Conservation (phyloP, 495 filamentous ascomycete genomes). For the Tuber calosporum region DNA sequence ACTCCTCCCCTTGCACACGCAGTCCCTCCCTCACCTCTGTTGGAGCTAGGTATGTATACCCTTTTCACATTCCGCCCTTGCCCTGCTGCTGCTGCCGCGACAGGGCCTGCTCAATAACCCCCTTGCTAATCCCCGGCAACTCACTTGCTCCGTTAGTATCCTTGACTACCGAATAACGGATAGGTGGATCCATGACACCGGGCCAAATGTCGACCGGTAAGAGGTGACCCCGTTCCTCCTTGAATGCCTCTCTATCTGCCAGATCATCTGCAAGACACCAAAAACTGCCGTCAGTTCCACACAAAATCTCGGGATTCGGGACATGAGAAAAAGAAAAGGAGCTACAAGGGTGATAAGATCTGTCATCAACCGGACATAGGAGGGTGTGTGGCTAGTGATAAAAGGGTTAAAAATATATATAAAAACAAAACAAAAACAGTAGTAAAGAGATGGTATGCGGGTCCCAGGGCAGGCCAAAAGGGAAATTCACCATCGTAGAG, state of each 20-base stretch:
- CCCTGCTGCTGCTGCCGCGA: slow-evolving; percentile 28
- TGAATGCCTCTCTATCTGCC: slow-evolving; percentile 68
- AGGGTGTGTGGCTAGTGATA: slow-evolving; percentile 1
- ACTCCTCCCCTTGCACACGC: not conserved
- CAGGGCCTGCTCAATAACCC: slow-evolving; percentile 52
- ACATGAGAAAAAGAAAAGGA: not conserved
- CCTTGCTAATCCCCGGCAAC: slow-evolving; percentile 52
- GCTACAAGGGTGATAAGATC: not conserved
- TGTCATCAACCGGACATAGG: not conserved
- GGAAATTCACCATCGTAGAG: slow-evolving; percentile 53
- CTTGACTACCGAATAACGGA: slow-evolving; percentile 51
- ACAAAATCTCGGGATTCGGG: not conserved
- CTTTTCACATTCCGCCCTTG: not conserved
- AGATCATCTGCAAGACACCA: slow-evolving; percentile 50
- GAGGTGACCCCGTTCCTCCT: slow-evolving; percentile 72
- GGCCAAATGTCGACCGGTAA: slow-evolving; percentile 88
- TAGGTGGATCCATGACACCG: slow-evolving; percentile 56
- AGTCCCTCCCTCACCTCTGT: not conserved
- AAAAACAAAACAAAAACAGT: not conserved
- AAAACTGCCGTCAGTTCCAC: slow-evolving; percentile 2
- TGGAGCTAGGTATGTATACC: slow-evolving; percentile 1
- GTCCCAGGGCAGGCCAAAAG: not conserved
- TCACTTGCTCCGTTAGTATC: slow-evolving; percentile 43
- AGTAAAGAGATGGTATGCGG: not conserved
- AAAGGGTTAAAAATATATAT: not conserved